phyloP scores from a whole-genome alignment of 805 yeast species.

The Nakazawaea sp. region DNA sequence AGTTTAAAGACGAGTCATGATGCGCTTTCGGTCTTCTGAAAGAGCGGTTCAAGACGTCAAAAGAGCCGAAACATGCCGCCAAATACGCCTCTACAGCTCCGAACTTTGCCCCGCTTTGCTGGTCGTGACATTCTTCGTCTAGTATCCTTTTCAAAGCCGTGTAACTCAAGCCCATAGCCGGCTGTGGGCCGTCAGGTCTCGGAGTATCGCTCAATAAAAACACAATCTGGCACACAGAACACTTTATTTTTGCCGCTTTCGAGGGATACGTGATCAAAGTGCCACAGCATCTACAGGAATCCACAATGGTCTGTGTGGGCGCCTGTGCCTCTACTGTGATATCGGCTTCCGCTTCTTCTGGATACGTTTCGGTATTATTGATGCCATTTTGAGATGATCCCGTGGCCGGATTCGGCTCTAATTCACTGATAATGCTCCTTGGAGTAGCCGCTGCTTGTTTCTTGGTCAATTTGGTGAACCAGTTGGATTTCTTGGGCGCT shows the following conservation, averaged over 20 bases:
- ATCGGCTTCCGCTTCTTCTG: background rate
- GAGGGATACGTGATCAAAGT: conserved; percentile 32
- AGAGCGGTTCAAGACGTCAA: conserved; percentile 43
- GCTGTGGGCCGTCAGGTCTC: background rate
- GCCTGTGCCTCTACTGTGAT: background rate
- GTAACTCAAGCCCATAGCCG: conserved; percentile 20
- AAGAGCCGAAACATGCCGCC: conserved; percentile 38
- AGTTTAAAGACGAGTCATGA: conserved; percentile 36
- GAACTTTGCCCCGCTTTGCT: conserved; percentile 21
- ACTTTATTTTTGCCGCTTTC: conserved; percentile 36
- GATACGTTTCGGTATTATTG: no score
- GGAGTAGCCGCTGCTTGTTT: conserved; percentile 2
- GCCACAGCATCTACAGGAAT: conserved; percentile 41
- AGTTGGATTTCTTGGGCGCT: conserved; percentile 6
- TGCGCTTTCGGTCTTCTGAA: conserved; percentile 32
- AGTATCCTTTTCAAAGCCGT: conserved; percentile 22
- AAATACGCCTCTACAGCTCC: conserved; percentile 46
- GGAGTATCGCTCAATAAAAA: conserved; percentile 21
- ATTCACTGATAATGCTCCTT: no score
- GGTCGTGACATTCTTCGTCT: conserved; percentile 5
- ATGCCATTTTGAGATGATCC: no score
- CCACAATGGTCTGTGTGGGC: conserved; percentile 13
- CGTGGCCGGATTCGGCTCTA: no score
- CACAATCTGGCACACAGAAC: conserved; percentile 54
- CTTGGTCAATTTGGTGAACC: conserved; percentile 10